phyloP scores from a whole-genome alignment of 495 filamentous ascomycete genomes.

The Lasiosphaeris hirsuta region DNA sequence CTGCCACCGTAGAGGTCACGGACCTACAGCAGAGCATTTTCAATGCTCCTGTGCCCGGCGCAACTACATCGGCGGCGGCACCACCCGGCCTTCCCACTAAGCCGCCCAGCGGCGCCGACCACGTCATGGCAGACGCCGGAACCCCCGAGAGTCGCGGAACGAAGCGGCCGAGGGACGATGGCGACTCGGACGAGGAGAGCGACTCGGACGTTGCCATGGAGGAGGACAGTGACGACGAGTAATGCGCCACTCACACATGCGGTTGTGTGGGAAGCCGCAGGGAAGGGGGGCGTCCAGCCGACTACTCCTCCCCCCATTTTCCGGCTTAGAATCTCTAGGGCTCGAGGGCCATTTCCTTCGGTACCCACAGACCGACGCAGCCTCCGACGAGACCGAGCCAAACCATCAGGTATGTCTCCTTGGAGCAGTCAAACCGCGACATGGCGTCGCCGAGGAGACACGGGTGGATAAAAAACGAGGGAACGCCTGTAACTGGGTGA shows the following conservation, averaged over 20 bases:
- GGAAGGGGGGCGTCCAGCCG: not conserved
- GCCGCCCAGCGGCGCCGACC: slow-evolving; percentile 41
- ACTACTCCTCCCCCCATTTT: too few species aligned
- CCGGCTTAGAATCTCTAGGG: slow-evolving; percentile 2
- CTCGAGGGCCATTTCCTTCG: slow-evolving; percentile 50
- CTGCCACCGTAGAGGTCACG: slow-evolving; percentile 58
- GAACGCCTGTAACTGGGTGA: slow-evolving; percentile 71
- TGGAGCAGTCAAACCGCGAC: slow-evolving; percentile 50
- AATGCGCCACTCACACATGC: slow-evolving; percentile 11
- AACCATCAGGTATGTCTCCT: slow-evolving; percentile 67
- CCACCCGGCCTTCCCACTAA: slow-evolving; percentile 41
- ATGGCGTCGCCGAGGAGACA: slow-evolving; percentile 82
- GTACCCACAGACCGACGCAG: slow-evolving; percentile 68
- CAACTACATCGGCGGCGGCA: slow-evolving; percentile 40
- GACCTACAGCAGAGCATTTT: slow-evolving; percentile 83
- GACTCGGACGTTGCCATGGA: slow-evolving; percentile 73
- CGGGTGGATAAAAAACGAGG: slow-evolving; percentile 79
- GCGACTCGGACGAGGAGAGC: slow-evolving; percentile 41
- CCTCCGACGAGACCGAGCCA: slow-evolving; percentile 78
- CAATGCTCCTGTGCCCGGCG: slow-evolving; percentile 57
- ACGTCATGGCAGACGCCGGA: slow-evolving; percentile 42
- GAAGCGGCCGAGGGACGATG: slow-evolving; percentile 68
- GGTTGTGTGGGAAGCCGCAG: not conserved
- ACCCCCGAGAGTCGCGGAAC: slow-evolving; percentile 45
- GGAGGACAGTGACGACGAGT: slow-evolving; percentile 61